Evolutionary conservation across 1,284 basidiomycete genomes (phyloP).

Genomic region (Ganoderma multipileum): DNA sequence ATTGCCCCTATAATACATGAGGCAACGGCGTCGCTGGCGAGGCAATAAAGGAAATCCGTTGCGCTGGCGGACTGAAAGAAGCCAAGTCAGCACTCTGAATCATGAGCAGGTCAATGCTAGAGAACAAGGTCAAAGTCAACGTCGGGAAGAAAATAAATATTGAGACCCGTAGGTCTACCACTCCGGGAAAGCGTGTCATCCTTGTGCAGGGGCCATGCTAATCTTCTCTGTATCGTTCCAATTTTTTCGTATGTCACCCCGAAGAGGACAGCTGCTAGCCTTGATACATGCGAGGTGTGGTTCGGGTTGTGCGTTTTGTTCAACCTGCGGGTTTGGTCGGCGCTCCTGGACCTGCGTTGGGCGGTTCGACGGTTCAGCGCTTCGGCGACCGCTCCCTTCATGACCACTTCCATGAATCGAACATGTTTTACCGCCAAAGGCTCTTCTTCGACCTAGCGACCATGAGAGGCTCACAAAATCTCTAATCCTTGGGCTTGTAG

Average conservation of each 20-base stretch:
- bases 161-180: slow-evolving; percentile 23
- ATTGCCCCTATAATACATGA: too few relatives aligned
- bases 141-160: slow-evolving; percentile 15
- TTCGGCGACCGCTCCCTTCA: not conserved
- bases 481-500: too few relatives aligned
- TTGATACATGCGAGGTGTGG: too few relatives aligned
- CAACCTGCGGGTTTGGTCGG: slow-evolving; percentile 6
- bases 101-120: too few relatives aligned
- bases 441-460: not conserved
- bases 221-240: slow-evolving; percentile 23
- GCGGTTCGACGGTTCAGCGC: too few relatives aligned
- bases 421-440: not conserved
- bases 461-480: too few relatives aligned
- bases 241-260: slow-evolving; percentile 6
- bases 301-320: slow-evolving; percentile 2
- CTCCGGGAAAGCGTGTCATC: slow-evolving; percentile 24
- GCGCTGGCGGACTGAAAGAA: too few relatives aligned
- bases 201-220: slow-evolving; percentile 24
- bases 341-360: not conserved
- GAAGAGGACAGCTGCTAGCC: not conserved
- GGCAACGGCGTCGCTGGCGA: too few relatives aligned
- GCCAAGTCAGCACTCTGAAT: too few relatives aligned
- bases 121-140: not conserved
- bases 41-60: too few relatives aligned
- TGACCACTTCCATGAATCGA: not conserved